These are phyloP conservation scores for Musa balbisiana DNA, from an alignment of 202 grass and related monocot genomes.

Conservation along the genomic window DNA sequence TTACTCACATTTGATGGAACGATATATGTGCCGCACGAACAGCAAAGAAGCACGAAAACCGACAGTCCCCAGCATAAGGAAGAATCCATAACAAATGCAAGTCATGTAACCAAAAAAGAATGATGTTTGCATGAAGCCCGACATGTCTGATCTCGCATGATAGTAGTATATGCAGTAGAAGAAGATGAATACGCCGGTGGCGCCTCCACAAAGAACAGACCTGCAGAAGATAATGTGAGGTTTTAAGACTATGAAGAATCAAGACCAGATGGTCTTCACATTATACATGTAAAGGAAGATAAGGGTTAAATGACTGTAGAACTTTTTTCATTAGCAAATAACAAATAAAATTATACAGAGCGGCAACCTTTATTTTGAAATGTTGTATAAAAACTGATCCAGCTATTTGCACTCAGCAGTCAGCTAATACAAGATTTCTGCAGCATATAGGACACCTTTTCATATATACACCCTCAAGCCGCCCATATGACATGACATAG, in stretches of 20 bases:
- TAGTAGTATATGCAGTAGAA: constrained; percentile 13
- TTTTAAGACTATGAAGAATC: not conserved
- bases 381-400: too few species aligned
- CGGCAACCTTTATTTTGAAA: too few species aligned
- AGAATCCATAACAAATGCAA: constrained; percentile 1
- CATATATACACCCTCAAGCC: too few species aligned
- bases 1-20: constrained; percentile 3
- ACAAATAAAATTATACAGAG: too few species aligned
- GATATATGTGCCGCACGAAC: constrained; percentile 6
- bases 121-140: constrained; percentile 5
- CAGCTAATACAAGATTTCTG: too few species aligned
- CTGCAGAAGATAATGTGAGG: not conserved
- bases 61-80: constrained; percentile 4
- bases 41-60: constrained; percentile 1
- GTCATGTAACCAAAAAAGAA: constrained; percentile 11
- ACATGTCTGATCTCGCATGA: constrained; percentile 9
- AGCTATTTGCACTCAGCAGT: too few species aligned
- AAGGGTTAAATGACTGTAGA: too few species aligned
- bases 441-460: too few species aligned
- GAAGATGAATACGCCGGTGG: constrained; percentile 1
- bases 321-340: too few species aligned
- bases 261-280: too few species aligned
- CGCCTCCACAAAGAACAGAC: constrained; percentile 3
- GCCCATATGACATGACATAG: too few species aligned
- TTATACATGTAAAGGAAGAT: too few species aligned